Base-by-base conservation (phyloP, 2,329 filamentous ascomycete species). In the Capronia americana region DNA sequence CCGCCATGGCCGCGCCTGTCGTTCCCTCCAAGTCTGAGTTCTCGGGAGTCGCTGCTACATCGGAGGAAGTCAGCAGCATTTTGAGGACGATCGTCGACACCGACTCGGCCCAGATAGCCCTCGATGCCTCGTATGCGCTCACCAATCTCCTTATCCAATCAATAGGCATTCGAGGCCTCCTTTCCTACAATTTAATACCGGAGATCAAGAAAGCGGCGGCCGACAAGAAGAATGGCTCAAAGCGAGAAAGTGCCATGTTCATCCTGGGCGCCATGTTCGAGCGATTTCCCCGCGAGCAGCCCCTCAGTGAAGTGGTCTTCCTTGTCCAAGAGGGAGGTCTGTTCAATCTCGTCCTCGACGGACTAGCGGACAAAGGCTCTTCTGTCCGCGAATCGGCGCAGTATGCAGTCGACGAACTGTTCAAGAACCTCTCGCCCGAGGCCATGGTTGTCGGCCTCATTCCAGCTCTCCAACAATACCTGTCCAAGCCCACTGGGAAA, bases 181-280 rank as follows among this genome's bases (percentile, higher is more conserved):
- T 83, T 57, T 81, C 80, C 65, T 90, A 90, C 79, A 85, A 86
- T 70, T 79, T 91, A 56, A 77, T 91, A 55, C 83, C 85, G 24
- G 85, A 87, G 69, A 84, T 90, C 74, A 87, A 87, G 75, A 91
- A 96, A 84, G 92, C 92, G 44, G 93, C 94, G 3, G 82, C 85
- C 73, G 93, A 98, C 82, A 99, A 98, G 88, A 99, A 99, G 85
- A 93, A 89, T 79, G 90, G 90, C 17, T 85, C 90, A 46, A 88
- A 87, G 73, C 87, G 94, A 74, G 95, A 99, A 82, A 92, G 93
- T 75, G 91, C 93, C 71, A 96, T 98, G 88, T 96, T 97, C 78
- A 90, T 96, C 50, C 86, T 98, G 26, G 95, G 96, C 64, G 94
- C 96, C 62, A 84, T 99, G 55, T 94, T 98, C 74, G 95, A 99